Base-by-base conservation (phyloP, 2,329 filamentous ascomycete genomes). In the Lasiodiplodia hormozganensis region DNA sequence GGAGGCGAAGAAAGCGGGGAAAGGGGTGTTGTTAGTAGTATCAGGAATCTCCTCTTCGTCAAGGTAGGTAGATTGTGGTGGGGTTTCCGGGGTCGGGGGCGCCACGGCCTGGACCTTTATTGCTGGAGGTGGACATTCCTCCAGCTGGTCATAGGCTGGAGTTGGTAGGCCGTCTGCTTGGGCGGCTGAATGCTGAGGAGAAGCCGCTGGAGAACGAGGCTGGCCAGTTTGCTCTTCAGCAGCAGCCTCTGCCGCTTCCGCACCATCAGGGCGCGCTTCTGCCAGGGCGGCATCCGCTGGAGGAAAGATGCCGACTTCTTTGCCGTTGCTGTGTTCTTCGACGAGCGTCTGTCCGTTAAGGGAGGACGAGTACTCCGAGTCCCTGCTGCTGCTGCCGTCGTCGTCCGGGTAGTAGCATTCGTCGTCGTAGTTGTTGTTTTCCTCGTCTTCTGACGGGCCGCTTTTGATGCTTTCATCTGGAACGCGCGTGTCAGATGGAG, bases 221-320 rank as follows among this genome's bases (percentile, higher is more conserved):
- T 47, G 43, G 43, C 43, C 43, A 47, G 10, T 4, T 47, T 47
- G 43, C 43, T 47, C 43, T 47, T 47, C 43, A 47, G 10, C 43
- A 47, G n/a, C 43, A 47, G 10, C 43, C 43, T n/a, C 14, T 47
- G 43, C 18, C 43, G 43, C 43, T 47, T 47, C 43, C 43, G 43
- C 43, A 47, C n/a, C n/a, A 47, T 60, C 34, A 43, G 31, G 21
- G 43, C 34, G 34, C 56, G 56, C 56, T 60, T 60, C 56, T 38
- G 38, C n/a, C 36, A 38, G n/a, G 56, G 36, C 34, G 31, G 56
- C 34, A 60, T 60, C 43, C 43, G 43, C 8, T 47, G 43, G 10
- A 47, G 43, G 43, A 47, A 47, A n/a, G n/a, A 47, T 3, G 43
- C n/a, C 21, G 43, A 47, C 21, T 47, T 47, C 43, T 47, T 47